Evolutionary conservation across 2,329 filamentous ascomycete species (phyloP).

Genomic region (Monilinia laxa): DNA sequence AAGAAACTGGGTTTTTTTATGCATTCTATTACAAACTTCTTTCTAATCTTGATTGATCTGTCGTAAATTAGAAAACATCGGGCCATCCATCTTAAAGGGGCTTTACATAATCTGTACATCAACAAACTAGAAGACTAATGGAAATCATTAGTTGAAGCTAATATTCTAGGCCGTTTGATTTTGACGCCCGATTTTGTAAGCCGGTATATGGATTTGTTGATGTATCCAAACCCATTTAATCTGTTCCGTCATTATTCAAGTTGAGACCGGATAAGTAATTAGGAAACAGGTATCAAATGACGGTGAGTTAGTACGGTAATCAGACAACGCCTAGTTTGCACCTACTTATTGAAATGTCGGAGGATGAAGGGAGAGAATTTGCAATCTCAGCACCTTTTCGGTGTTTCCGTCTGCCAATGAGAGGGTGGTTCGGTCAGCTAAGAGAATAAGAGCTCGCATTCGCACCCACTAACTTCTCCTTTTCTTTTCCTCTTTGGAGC

Average conservation of each 20-base stretch:
- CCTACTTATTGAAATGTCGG: constrained; percentile 3
- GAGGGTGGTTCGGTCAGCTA: not conserved
- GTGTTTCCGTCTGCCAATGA: constrained; percentile 12
- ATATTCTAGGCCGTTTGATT: not conserved
- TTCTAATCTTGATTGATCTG: too few relatives aligned
- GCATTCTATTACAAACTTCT: too few relatives aligned
- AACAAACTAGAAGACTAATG: not conserved
- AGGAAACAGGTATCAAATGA: not conserved
- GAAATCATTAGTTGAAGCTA: not conserved
- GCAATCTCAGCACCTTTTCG: constrained; percentile 13
- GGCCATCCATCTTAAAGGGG: too few relatives aligned
- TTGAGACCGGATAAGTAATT: not conserved
- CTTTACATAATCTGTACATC: too few relatives aligned
- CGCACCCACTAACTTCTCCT: constrained; percentile 16
- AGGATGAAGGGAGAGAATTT: constrained; percentile 8
- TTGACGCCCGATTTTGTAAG: not conserved
- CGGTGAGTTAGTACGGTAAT: constrained; percentile 14
- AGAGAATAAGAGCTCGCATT: constrained; percentile 8
- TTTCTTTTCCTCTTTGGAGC: constrained; percentile 10
- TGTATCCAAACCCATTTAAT: not conserved
- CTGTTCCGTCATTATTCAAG: not conserved
- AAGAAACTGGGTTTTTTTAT: too few relatives aligned
- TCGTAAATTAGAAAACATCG: too few relatives aligned
- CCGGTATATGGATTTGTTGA: too few relatives aligned
- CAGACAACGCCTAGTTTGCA: not conserved